Evolutionary conservation across 2,329 filamentous ascomycete species (phyloP), one percentile per base, ranked within the genome.

Genomic region (Paracoccidioides brasiliensis): DNA sequence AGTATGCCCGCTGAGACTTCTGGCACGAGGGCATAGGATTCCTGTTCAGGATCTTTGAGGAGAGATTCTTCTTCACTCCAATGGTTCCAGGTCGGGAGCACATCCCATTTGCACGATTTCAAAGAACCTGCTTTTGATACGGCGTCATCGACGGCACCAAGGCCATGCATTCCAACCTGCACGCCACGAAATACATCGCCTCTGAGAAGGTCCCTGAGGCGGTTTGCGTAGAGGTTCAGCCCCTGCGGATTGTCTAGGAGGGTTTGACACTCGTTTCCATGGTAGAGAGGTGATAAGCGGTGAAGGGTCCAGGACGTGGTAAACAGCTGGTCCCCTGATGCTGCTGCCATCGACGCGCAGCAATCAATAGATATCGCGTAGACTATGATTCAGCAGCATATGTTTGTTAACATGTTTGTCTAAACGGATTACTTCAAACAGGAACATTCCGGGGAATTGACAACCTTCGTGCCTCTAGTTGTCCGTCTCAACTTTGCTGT

Each of bases 291-390:
- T 3, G 78, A 79, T 7, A 79, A 65, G 59, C 77, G 76, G 63
- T 78, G 76, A 52, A 77, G 66, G n/a, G 68, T 75, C 72, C 76
- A 80, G 33, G 76, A 78, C n/a, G 73, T 73, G 61, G 76, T 74
- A 62, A 78, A 76, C 42, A 80, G 68, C 45, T 58, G 53, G 33
- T 54, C 53, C 12, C 54, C 42, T 28, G 57, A 44, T 37, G 57
- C 54, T 33, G 51, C 43, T 52, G 59, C 57, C 59, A 60, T 60
- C 52, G 44, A 37, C 7, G 4, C 14, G 15, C 10, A 12, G 32
- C 30, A 10, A 3, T 45, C 14, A 45, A 46, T 42, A 12, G 28
- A 28, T 12, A 22, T 44, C 38, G 35, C 14, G 37, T 35, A 32
- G 30, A 43, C 12, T 42, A 41, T 9, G 14, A 9, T 22, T 22